phyloP scores from a whole-genome alignment of 108 stramenopile genomes.

The Aureococcus anophagefferens region DNA sequence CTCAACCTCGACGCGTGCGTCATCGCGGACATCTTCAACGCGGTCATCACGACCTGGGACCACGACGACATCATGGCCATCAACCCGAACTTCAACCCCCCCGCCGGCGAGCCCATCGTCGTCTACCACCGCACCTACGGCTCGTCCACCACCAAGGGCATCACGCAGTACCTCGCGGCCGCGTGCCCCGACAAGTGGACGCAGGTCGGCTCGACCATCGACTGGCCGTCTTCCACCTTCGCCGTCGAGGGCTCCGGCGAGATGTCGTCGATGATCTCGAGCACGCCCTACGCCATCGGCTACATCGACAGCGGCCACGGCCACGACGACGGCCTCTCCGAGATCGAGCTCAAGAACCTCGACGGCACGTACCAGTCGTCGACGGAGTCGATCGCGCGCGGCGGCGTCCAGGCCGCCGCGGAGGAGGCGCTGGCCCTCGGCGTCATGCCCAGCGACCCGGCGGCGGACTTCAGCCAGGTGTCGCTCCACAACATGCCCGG shows the following conservation, averaged over 20 bases:
- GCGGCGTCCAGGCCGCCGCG: slow-evolving; percentile 41
- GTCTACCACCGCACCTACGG: slow-evolving; percentile 61
- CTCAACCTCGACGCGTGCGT: slow-evolving; percentile 59
- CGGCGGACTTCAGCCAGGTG: slow-evolving; percentile 46
- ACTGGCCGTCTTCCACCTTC: slow-evolving; percentile 48
- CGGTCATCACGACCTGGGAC: slow-evolving; percentile 59
- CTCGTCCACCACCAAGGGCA: slow-evolving; percentile 53
- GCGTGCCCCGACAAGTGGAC: slow-evolving; percentile 57
- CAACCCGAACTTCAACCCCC: slow-evolving; percentile 24
- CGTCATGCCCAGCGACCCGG: slow-evolving; percentile 35
- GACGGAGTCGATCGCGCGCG: slow-evolving; percentile 38
- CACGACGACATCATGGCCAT: slow-evolving; percentile 42
- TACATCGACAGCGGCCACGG: slow-evolving; percentile 75
- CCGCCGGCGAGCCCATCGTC: slow-evolving; percentile 34
- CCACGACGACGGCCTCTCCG: slow-evolving; percentile 43
- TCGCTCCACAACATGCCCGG: slow-evolving; percentile 35
- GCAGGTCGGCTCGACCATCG: slow-evolving; percentile 31
- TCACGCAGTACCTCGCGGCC: slow-evolving; percentile 40
- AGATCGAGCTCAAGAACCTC: slow-evolving; percentile 58
- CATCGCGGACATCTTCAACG: slow-evolving; percentile 57
- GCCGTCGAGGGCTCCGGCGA: slow-evolving; percentile 57
- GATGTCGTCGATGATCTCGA: slow-evolving; percentile 53
- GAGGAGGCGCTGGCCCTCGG: slow-evolving; percentile 12
- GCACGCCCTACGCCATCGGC: slow-evolving; percentile 57
- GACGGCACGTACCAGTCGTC: slow-evolving; percentile 49